Evolutionary conservation across 2,329 filamentous ascomycete species (phyloP).

Genomic region (Microcyclospora tardicrescens): DNA sequence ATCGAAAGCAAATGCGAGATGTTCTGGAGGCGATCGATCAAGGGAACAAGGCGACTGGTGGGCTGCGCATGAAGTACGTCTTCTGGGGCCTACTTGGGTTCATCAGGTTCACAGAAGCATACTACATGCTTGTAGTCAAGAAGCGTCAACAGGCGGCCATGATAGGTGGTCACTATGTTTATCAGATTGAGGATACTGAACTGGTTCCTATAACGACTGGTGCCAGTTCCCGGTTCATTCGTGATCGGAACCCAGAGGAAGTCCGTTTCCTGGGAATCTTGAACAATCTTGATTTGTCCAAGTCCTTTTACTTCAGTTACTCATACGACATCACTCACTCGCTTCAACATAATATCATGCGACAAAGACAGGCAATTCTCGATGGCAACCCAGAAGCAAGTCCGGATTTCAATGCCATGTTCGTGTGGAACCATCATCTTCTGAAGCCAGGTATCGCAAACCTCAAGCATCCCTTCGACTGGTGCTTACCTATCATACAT

Average conservation of each 20-base stretch:
- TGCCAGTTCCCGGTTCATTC: constrained; percentile 51
- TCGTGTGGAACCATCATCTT: constrained; percentile 92
- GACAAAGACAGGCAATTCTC: constrained; percentile 59
- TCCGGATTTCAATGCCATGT: constrained; percentile 78
- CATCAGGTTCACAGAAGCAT: constrained; percentile 86
- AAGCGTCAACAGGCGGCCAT: constrained; percentile 94
- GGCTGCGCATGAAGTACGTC: constrained; percentile 76
- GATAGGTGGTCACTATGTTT: constrained; percentile 90
- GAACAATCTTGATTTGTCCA: constrained; percentile 77
- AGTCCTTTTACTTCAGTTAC: constrained; percentile 96
- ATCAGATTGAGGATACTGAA: constrained; percentile 89
- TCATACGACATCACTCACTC: constrained; percentile 92
- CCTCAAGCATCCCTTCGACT: constrained; percentile 76
- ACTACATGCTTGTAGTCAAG: constrained; percentile 94
- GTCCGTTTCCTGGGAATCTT: constrained; percentile 78
- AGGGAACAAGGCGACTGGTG: constrained; percentile 81
- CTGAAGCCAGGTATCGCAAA: constrained; percentile 58
- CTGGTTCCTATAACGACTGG: constrained; percentile 73
- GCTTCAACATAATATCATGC: constrained; percentile 79
- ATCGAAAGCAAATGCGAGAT: constrained; percentile 80
- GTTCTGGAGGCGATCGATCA: constrained; percentile 91
- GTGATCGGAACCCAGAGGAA: constrained; percentile 81
- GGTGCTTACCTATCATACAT: constrained; percentile 92
- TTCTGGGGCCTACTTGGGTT: constrained; percentile 93
- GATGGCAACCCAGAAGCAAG: constrained; percentile 46